Percentiles rank a stretch among this genome's conserved stretches.
Conservation (phyloP, 208 protist genomes). For the Entamoeba moshkovskii region DNA sequence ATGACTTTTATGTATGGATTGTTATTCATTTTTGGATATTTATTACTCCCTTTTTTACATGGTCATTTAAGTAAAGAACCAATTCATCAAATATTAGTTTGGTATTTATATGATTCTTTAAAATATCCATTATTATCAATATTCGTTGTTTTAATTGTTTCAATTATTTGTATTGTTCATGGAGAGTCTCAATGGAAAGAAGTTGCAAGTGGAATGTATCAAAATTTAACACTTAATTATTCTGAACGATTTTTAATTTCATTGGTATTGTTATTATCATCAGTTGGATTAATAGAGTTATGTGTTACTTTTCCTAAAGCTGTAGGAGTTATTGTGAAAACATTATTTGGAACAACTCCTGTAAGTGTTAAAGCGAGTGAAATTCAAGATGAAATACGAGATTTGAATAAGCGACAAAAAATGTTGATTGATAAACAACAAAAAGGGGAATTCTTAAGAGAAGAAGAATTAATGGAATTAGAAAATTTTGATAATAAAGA, state of each 20-base stretch:
- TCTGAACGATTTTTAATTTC: neutral
- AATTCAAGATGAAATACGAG: neutral
- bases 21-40: neutral
- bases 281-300: neutral
- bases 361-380: neutral
- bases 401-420: neutral
- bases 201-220: neutral
- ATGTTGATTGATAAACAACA: neutral
- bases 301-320: neutral
- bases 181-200: neutral
- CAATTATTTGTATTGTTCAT: neutral
- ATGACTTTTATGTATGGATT: neutral
- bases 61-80: neutral
- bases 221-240: neutral
- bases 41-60: neutral
- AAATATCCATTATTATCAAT: neutral
- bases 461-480: neutral
- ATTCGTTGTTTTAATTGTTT: neutral
- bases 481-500: neutral
- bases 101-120: neutral
- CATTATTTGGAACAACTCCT: neutral
- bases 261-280: neutral
- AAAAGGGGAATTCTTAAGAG: neutral
- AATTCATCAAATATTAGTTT: neutral
- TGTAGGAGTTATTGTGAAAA: neutral